These are phyloP conservation scores for Pseudonitzschia delicatissima DNA, from an alignment of 108 stramenopile genomes.

Conservation along the genomic window DNA sequence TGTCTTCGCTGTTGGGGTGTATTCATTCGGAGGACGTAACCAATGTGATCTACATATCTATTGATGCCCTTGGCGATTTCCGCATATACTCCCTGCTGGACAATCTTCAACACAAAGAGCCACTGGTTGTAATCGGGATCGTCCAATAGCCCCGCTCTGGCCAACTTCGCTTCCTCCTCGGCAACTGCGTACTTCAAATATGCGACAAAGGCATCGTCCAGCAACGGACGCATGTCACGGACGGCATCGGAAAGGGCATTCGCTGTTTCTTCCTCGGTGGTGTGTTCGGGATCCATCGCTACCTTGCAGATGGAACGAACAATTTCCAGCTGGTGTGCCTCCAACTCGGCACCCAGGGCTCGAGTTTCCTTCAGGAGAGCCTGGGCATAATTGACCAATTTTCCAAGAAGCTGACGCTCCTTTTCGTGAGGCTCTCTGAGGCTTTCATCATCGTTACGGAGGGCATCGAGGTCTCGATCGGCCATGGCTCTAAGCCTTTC, in stretches of 20 bases:
- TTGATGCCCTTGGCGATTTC: slow-evolving; percentile 72
- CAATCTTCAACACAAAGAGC: slow-evolving; percentile 83
- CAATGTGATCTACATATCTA: slow-evolving; percentile 78
- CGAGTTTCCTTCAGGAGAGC: slow-evolving; percentile 72
- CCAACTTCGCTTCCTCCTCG: slow-evolving; percentile 81
- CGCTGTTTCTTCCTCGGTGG: slow-evolving; percentile 80
- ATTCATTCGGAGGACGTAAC: slow-evolving; percentile 81
- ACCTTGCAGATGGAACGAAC: slow-evolving; percentile 86
- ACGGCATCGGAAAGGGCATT: slow-evolving; percentile 81
- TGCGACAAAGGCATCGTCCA: slow-evolving; percentile 84
- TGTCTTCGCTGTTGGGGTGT: slow-evolving; percentile 63
- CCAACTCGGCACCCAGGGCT: slow-evolving; percentile 77
- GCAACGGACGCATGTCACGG: slow-evolving; percentile 78
- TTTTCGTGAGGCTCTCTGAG: slow-evolving; percentile 42
- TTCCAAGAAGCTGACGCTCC: slow-evolving; percentile 70
- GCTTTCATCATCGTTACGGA: slow-evolving; percentile 34
- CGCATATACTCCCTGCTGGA: slow-evolving; percentile 85
- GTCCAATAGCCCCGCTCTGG: slow-evolving; percentile 63
- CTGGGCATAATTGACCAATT: slow-evolving; percentile 68
- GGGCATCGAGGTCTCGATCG: slow-evolving; percentile 59
- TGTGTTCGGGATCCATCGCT: slow-evolving; percentile 82
- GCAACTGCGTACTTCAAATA: slow-evolving; percentile 89
- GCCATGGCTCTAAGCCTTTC: slow-evolving; percentile 65
- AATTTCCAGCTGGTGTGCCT: slow-evolving; percentile 79
- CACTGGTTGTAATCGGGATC: slow-evolving; percentile 86